Evolutionary conservation across 2,329 filamentous ascomycete species (phyloP), one percentile per base, ranked within the genome.

Genomic region (Ophiostoma pallidulum): DNA sequence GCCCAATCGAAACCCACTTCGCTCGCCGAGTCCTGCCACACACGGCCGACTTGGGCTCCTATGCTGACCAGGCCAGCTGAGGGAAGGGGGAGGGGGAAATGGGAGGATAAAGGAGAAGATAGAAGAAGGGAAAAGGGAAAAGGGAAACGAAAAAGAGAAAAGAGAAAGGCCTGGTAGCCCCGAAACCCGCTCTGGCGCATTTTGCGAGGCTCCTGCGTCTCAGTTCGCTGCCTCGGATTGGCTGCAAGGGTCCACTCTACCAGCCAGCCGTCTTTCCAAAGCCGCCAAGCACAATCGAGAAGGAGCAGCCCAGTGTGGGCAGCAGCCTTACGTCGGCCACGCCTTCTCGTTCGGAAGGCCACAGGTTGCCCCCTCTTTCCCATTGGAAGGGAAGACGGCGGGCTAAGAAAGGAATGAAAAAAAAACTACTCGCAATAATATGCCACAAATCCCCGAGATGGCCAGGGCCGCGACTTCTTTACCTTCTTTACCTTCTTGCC

Each of bases 201-300:
- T 45, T 47, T 52, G 45, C 51, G 41, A 52, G 51, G 51, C 48
- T 52, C 48, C 31, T 35, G 37, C 42, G 32, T 19, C 28, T 45
- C 29, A 41, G 45, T 31, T 45, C 44, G 44, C 14, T 33, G 44
- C 41, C 24, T 47, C 45, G 51, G 51, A 52, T 52, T 52, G 51
- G 51, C 48, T 50, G 35, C 29, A 16, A 28, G 41, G 42, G 37
- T 26, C 51, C 51, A 52, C 51, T 36, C 32, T 42, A 29, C 28
- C 47, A 41, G 37, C 41, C 47, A 47, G 37, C 37, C 36, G 37
- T 33, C 18, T 26, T 45, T 45, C 29, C 45, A 32, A 24, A 14
- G 29, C 32, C 22, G 39, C 22, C 39, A 42, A 42, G 39, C 45
- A 38, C 22, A 13, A 36, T 22, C 19, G 22, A 31, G 43, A 37